Percentiles rank a stretch among this genome's conserved stretches.
phyloP scores from a whole-genome alignment of 192 early-diverging fungal genomes.

The Umbelopsis vinacea region DNA sequence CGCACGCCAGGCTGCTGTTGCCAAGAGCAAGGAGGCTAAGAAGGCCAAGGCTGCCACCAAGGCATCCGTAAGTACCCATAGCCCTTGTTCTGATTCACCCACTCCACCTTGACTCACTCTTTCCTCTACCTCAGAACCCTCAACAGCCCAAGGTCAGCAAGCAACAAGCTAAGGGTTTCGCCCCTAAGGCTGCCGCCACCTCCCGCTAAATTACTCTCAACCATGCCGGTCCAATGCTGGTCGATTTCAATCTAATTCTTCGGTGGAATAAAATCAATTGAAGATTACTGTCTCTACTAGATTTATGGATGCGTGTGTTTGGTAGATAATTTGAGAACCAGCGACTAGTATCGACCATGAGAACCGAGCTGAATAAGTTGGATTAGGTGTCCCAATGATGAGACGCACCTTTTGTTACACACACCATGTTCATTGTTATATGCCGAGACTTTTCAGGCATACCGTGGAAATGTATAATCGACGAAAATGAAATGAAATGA shows the following conservation, averaged over 20 bases:
- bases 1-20: constrained; percentile 82
- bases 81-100: no score
- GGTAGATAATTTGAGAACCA: not conserved
- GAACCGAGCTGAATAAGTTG: no score
- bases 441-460: no score
- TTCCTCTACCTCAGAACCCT: constrained; percentile 14
- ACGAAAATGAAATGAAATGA: no score
- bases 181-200: constrained; percentile 76
- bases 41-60: constrained; percentile 86
- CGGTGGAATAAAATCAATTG: not conserved
- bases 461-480: no score
- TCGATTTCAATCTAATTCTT: constrained; percentile 6
- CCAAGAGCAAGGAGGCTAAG: constrained; percentile 93
- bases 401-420: no score
- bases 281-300: not conserved
- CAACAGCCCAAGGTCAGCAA: constrained; percentile 75
- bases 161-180: constrained; percentile 81
- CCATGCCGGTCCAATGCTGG: not conserved
- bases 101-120: no score
- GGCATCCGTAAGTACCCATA: constrained; percentile 16
- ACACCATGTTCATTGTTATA: no score
- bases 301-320: not conserved
- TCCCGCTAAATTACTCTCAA: constrained; percentile 68
- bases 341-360: no score
- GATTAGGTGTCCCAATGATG: no score